phyloP scores from a whole-genome alignment of 495 filamentous ascomycete species.

The Astrothelium subdiscretum region DNA sequence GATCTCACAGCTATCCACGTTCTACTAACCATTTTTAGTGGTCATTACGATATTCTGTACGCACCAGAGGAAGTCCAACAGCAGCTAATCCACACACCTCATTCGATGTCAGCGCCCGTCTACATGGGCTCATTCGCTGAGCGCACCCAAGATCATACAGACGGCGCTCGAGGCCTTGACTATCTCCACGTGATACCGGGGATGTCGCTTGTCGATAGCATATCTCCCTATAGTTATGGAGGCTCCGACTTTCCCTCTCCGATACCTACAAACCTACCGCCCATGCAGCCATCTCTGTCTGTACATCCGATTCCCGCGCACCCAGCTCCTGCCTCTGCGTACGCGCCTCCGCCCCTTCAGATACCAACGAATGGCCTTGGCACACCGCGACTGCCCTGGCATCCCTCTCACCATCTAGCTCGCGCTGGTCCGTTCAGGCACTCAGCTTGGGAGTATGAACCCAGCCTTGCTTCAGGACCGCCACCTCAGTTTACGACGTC shows the following conservation, averaged over 20 bases:
- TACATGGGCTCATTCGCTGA: conserved; percentile 4
- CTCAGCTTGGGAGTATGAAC: conserved; percentile 23
- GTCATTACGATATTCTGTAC: conserved; percentile 94
- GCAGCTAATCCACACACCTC: neutral
- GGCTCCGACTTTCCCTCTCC: conserved; percentile 2
- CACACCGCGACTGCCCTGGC: neutral
- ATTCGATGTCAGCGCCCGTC: neutral
- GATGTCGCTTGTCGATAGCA: conserved; percentile 15
- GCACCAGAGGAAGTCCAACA: conserved; percentile 44
- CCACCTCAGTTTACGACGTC: conserved; percentile 23
- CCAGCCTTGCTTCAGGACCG: conserved; percentile 14
- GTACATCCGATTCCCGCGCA: conserved; percentile 7
- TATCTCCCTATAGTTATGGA: conserved; percentile 11
- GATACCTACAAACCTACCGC: conserved; percentile 4
- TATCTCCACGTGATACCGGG: conserved; percentile 15
- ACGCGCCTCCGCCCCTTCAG: conserved; percentile 5
- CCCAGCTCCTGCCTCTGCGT: conserved; percentile 6
- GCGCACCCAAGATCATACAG: conserved; percentile 9
- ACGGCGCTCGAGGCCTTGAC: conserved; percentile 7
- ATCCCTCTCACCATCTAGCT: neutral
- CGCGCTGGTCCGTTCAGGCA: conserved; percentile 15
- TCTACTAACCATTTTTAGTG: conserved; percentile 34
- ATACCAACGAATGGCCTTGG: neutral
- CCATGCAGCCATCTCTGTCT: conserved; percentile 9
- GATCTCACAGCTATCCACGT: neutral